These are phyloP conservation scores for Diaporthe helianthi DNA, from an alignment of 2,329 filamentous ascomycete species.

Conservation along the genomic window DNA sequence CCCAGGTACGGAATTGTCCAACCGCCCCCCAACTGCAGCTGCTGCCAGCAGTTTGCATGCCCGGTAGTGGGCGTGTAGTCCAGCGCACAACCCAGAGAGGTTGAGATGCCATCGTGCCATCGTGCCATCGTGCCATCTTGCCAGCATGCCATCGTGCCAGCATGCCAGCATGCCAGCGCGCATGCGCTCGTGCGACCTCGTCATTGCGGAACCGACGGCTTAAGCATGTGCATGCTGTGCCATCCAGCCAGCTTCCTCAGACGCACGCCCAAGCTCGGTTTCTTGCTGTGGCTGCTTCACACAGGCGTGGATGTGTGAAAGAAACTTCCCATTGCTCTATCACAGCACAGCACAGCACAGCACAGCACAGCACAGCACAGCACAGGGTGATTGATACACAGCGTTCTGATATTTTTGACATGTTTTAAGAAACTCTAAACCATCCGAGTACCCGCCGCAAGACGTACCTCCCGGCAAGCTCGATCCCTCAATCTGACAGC, in stretches of 20 bases:
- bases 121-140: background rate
- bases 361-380: background rate
- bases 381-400: conserved; percentile 1
- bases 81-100: conserved; percentile 12
- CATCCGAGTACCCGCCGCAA: conserved; percentile 5
- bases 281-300: conserved; percentile 8
- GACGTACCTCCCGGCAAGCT: conserved; percentile 15
- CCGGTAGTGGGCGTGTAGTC: background rate
- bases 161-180: conserved; percentile 5
- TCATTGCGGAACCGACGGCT: conserved; percentile 17
- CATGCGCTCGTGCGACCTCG: conserved; percentile 24
- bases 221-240: conserved; percentile 12
- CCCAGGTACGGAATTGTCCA: background rate
- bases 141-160: background rate
- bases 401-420: background rate
- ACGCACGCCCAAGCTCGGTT: conserved; percentile 2
- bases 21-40: background rate
- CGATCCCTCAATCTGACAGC: background rate
- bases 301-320: conserved; percentile 19
- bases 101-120: background rate
- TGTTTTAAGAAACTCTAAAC: conserved; percentile 17
- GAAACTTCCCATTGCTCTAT: conserved; percentile 19
- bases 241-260: background rate
- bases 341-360: background rate
- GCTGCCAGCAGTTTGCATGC: background rate